These are phyloP conservation scores for Nicotiana paniculata DNA, from an alignment of 257 asterid genomes.

Conservation along the genomic window DNA sequence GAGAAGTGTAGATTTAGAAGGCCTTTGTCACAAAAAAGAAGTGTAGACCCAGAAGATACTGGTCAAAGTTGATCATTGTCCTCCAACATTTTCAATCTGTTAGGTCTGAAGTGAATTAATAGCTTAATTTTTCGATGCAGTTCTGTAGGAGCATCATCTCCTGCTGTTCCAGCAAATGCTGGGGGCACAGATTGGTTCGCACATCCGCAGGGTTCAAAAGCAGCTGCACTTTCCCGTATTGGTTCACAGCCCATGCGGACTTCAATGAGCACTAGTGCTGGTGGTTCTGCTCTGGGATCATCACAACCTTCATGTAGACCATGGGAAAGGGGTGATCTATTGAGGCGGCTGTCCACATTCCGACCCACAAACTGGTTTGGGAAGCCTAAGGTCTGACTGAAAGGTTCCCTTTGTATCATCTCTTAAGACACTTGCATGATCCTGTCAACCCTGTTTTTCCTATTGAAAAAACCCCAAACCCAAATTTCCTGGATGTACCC, in stretches of 20 bases:
- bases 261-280: slow-evolving; percentile 84
- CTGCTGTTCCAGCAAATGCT: slow-evolving; percentile 78
- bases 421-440: background rate
- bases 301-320: slow-evolving; percentile 99
- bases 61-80: background rate
- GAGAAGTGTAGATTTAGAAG: background rate
- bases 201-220: slow-evolving; percentile 77
- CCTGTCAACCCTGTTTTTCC: background rate
- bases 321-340: slow-evolving; percentile 97
- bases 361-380: slow-evolving; percentile 88
- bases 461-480: background rate
- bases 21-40: background rate
- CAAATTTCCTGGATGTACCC: background rate
- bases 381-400: slow-evolving; percentile 78
- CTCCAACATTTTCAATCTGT: background rate
- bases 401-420: slow-evolving; percentile 6
- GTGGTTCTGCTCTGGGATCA: slow-evolving; percentile 89
- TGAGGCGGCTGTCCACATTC: slow-evolving; percentile 92
- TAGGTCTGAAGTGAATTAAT: slow-evolving; percentile 2
- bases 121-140: slow-evolving; percentile 23
- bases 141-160: slow-evolving; percentile 98
- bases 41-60: background rate
- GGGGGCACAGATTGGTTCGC: slow-evolving; percentile 81
- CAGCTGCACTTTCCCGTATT: slow-evolving; percentile 72
- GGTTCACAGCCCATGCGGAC: slow-evolving; percentile 70